A percentile compares a stretch with the other conserved stretches of the same genome.
Evolutionary conservation across 2,329 filamentous ascomycete species (phyloP).

Genomic region (Coniochaeta sp.): DNA sequence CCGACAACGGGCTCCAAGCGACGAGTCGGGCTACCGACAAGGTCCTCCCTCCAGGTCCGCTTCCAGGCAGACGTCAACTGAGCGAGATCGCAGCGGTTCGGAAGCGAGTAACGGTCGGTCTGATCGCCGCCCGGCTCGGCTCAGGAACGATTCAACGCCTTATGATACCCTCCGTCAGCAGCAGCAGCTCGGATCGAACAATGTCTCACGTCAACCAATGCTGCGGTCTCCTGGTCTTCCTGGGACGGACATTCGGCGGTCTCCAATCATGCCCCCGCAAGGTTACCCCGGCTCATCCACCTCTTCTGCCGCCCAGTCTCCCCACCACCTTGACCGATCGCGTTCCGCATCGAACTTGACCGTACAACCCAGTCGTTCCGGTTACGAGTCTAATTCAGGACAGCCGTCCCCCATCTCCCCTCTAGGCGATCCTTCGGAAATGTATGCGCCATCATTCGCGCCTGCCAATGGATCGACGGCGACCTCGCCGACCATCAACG

Average conservation of each 20-base stretch:
- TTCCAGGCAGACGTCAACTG: slow-evolving; percentile 24
- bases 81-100: slow-evolving; percentile 47
- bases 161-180: slow-evolving; percentile 21
- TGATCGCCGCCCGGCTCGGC: slow-evolving; percentile 29
- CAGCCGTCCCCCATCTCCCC: slow-evolving; percentile 40
- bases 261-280: slow-evolving; percentile 39
- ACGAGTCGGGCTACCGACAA: slow-evolving; percentile 27
- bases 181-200: slow-evolving; percentile 21
- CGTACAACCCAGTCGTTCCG: slow-evolving; percentile 21
- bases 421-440: slow-evolving; percentile 16
- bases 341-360: slow-evolving; percentile 24
- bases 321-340: slow-evolving; percentile 17
- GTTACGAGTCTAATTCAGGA: slow-evolving; percentile 24
- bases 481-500: slow-evolving; percentile 21
- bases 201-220: slow-evolving; percentile 21
- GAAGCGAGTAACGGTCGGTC: slow-evolving; percentile 41
- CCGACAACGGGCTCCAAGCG: slow-evolving; percentile 33
- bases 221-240: slow-evolving; percentile 39
- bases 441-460: slow-evolving; percentile 23
- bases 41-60: slow-evolving; percentile 16
- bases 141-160: slow-evolving; percentile 28
- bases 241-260: slow-evolving; percentile 38
- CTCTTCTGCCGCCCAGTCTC: slow-evolving; percentile 13
- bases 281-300: slow-evolving; percentile 21
- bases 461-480: slow-evolving; percentile 18